Evolutionary conservation across 768 basidiomycete genomes (phyloP).

Genomic region (Trametes maxima): DNA sequence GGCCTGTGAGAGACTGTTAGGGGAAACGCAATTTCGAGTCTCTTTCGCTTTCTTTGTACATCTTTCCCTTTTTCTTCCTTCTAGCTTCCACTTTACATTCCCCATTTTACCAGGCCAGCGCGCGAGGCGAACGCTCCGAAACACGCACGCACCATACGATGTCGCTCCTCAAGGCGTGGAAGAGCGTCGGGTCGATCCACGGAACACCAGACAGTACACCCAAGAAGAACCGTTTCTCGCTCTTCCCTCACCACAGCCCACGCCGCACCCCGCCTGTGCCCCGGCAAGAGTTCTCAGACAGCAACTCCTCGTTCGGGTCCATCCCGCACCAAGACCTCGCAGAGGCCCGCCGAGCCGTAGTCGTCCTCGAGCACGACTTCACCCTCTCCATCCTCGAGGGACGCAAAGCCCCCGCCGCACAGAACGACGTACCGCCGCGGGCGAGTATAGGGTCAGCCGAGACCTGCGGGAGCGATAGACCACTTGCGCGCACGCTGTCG

Average conservation of each 20-base stretch:
- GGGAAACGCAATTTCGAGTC: too few species aligned
- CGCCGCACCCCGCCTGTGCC: background rate
- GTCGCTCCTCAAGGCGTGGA: slow-evolving; percentile 16
- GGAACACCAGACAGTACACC: slow-evolving; percentile 2
- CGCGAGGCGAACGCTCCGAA: background rate
- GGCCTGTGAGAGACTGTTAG: too few species aligned
- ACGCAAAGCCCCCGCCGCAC: background rate
- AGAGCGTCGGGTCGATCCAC: slow-evolving; percentile 11
- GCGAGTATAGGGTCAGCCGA: slow-evolving; percentile 3
- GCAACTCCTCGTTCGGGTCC: slow-evolving; percentile 2
- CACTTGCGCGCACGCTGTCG: background rate
- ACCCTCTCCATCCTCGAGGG: slow-evolving; percentile 17
- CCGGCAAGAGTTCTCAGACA: background rate
- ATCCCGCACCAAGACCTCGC: background rate
- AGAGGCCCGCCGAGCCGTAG: background rate
- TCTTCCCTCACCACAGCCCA: background rate
- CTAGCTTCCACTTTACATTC: too few species aligned
- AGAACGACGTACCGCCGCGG: background rate
- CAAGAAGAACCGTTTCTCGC: slow-evolving; percentile 7
- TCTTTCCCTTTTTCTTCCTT: too few species aligned
- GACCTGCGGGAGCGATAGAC: slow-evolving; percentile 1
- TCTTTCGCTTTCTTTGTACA: too few species aligned
- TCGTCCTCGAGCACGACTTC: slow-evolving; percentile 3
- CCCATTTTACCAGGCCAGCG: background rate
- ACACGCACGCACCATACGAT: background rate